These are phyloP conservation scores for Biscogniauxia mediterranea DNA, from an alignment of 2,329 filamentous ascomycete genomes.

Conservation along the genomic window DNA sequence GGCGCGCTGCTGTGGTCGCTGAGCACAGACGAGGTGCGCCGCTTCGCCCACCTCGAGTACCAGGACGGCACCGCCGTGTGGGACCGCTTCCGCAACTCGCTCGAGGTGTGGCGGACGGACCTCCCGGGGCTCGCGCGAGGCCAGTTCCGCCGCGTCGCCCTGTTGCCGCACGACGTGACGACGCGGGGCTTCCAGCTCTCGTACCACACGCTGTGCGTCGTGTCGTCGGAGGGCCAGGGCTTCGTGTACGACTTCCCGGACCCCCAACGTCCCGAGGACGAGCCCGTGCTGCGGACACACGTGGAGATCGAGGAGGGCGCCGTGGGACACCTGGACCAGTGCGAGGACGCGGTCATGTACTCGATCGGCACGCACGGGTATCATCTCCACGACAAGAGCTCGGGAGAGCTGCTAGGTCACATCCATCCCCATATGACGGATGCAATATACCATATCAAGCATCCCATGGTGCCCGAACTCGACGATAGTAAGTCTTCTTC, in stretches of 20 bases:
- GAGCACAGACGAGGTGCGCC: conserved; percentile 34
- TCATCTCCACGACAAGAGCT: conserved; percentile 40
- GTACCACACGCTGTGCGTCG: conserved; percentile 43
- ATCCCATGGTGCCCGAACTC: conserved; percentile 10
- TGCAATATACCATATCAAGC: conserved; percentile 19
- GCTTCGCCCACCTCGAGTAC: conserved; percentile 47
- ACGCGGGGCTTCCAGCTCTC: conserved; percentile 46
- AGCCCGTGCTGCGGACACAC: conserved; percentile 32
- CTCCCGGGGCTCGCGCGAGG: conserved; percentile 34
- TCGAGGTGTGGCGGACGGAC: conserved; percentile 45
- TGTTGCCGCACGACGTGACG: conserved; percentile 41
- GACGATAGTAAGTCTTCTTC: conserved; percentile 1
- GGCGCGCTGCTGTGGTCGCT: conserved; percentile 38
- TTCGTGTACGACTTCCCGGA: conserved; percentile 43
- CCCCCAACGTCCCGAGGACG: conserved; percentile 16
- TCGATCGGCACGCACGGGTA: conserved; percentile 43
- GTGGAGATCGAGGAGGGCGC: conserved; percentile 40
- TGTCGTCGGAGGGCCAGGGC: conserved; percentile 41
- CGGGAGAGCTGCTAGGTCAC: conserved; percentile 37
- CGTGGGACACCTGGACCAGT: conserved; percentile 44
- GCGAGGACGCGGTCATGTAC: conserved; percentile 40
- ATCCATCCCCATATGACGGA: conserved; percentile 37
- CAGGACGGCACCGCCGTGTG: conserved; percentile 45
- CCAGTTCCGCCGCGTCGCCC: conserved; percentile 38
- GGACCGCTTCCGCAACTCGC: conserved; percentile 41